Conservation (phyloP, 331 rosid species). For the Rosa hybrid region DNA sequence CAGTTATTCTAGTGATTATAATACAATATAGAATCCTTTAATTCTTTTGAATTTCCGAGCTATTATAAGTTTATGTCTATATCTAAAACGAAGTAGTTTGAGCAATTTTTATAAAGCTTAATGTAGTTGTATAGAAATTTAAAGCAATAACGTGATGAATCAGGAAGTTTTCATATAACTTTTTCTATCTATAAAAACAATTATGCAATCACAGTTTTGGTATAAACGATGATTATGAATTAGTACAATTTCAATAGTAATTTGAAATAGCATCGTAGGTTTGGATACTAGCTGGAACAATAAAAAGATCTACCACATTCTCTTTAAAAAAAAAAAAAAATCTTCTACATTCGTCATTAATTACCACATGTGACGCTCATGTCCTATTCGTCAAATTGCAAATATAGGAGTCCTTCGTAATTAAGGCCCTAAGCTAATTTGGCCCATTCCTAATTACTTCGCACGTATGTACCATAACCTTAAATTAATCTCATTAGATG, state of each 20-base stretch:
- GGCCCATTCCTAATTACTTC: conserved; percentile 15
- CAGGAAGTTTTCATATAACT: no score
- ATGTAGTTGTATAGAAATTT: neutral
- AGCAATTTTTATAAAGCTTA: neutral
- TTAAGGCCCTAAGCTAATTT: conserved; percentile 14
- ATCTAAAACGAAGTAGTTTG: neutral
- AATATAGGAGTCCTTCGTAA: neutral
- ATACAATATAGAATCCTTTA: neutral
- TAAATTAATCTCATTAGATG: neutral
- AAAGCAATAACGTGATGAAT: no score
- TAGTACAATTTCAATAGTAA: no score
- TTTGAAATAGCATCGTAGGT: no score
- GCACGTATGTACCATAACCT: neutral
- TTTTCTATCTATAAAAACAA: no score
- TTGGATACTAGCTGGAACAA: no score
- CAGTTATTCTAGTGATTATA: neutral
- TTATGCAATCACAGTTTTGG: no score
- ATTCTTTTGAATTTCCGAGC: neutral
- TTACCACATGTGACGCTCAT: neutral
- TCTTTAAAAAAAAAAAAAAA: no score
- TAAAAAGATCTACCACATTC: no score
- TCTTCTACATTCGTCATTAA: neutral
- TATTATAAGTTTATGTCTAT: neutral
- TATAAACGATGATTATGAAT: no score
- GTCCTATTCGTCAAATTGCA: neutral